Conservation (phyloP, 306 rosid species). For the Medicago lupulina region DNA sequence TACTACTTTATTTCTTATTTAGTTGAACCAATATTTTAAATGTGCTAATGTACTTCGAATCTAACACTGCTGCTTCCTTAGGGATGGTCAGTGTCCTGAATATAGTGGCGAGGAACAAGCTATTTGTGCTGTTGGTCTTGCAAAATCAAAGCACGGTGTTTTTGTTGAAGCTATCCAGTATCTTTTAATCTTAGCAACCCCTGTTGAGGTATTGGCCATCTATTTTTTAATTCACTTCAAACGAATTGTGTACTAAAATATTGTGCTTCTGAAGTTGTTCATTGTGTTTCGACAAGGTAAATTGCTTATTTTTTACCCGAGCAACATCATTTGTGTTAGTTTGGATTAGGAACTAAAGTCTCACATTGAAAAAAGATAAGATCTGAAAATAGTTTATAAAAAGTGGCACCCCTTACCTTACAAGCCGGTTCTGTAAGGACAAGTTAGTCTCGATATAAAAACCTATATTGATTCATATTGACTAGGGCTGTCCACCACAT, state of each 20-base stretch:
- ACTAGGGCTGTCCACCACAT: constrained; percentile 6
- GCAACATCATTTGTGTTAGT: constrained; percentile 27
- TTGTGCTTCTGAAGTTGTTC: constrained; percentile 18
- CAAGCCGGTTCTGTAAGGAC: background rate
- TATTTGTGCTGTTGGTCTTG: constrained; percentile 95
- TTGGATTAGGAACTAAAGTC: background rate
- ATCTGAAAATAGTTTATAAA: background rate
- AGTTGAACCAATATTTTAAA: constrained; percentile 28
- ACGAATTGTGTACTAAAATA: constrained; percentile 16
- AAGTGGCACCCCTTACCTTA: background rate
- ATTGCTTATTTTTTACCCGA: constrained; percentile 31
- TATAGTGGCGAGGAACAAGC: constrained; percentile 95
- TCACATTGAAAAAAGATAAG: background rate
- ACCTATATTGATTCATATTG: background rate
- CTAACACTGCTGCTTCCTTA: constrained; percentile 49
- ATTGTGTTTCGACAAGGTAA: background rate
- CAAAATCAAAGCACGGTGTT: constrained; percentile 87
- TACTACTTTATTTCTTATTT: background rate
- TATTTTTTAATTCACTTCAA: constrained; percentile 30
- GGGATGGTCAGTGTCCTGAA: constrained; percentile 99
- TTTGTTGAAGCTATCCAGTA: constrained; percentile 95
- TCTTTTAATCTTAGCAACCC: constrained; percentile 86
- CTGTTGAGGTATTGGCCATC: constrained; percentile 76
- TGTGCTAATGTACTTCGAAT: constrained; percentile 30
- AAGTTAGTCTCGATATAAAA: background rate